A percentile compares a stretch with the other conserved stretches of the same genome.
phyloP scores from a whole-genome alignment of 2,329 filamentous ascomycete species.

The Cladosporium sphaerospermum region DNA sequence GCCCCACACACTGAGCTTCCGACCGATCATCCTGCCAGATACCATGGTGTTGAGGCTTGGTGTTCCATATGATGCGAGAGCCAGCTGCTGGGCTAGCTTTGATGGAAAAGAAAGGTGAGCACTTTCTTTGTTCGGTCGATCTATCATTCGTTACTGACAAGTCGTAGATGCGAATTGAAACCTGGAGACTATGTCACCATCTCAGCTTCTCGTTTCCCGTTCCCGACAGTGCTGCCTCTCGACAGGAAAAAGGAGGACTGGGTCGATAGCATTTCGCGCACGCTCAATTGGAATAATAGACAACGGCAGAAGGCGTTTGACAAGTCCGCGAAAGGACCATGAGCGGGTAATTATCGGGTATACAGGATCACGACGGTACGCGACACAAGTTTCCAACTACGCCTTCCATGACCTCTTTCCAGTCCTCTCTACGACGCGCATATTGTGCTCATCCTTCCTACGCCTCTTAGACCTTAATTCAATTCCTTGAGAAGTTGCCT shows the following conservation, averaged over 20 bases:
- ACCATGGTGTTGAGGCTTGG: constrained; percentile 89
- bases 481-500: too few relatives aligned
- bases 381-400: too few relatives aligned
- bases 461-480: too few relatives aligned
- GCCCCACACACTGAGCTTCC: constrained; percentile 88
- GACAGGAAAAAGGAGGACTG: constrained; percentile 68
- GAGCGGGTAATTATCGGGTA: background rate
- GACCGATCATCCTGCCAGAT: constrained; percentile 93
- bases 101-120: constrained; percentile 72
- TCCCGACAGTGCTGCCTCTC: constrained; percentile 67
- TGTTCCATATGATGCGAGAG: constrained; percentile 88
- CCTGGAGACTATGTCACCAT: constrained; percentile 82
- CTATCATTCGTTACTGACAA: constrained; percentile 11
- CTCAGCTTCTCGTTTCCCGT: constrained; percentile 72
- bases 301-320: constrained; percentile 65
- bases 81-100: constrained; percentile 94
- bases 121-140: background rate
- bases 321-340: constrained; percentile 5
- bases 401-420: too few relatives aligned
- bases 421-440: too few relatives aligned
- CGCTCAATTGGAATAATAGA: constrained; percentile 74
- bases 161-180: constrained; percentile 48
- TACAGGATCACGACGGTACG: too few relatives aligned
- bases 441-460: too few relatives aligned
- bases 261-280: constrained; percentile 73